Base-by-base conservation (phyloP, 108 stramenopile species). In the Asterionellopsis glacialis region DNA sequence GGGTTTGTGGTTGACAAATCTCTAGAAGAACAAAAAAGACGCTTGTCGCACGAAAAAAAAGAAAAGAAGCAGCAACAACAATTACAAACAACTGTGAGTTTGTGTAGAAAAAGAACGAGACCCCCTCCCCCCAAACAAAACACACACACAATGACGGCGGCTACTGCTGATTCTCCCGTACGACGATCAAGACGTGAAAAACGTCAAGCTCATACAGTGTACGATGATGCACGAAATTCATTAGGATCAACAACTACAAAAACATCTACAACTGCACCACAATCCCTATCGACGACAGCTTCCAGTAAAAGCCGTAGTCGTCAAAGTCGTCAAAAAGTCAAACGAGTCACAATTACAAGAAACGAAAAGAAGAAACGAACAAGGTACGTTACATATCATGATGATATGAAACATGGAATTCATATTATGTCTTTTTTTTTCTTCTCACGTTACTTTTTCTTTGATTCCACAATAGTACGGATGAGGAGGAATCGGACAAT, bases 121-220 rank as follows among this genome's bases (percentile, higher is more conserved):
- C n/a, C n/a, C n/a, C n/a, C n/a, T n/a, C n/a, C n/a, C n/a, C n/a
- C n/a, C n/a, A n/a, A n/a, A n/a, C n/a, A n/a, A n/a, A n/a, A n/a
- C n/a, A n/a, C n/a, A n/a, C n/a, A n/a, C n/a, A n/a, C n/a, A 57
- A 38, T 16, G 47, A 48, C 21, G 9, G 21, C 19, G 4, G 21
- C 21, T 5, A 5, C 21, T 4, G 33, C 5, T 33, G 7, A 2
- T 33, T 33, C 57, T 5, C 43, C 67, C 0, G 58, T 59, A 33
- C 69, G 80, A 7, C 61, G 80, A 51, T 77, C 76, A 41, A 57
- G 55, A 33, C 73, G 80, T 23, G 73, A 70, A 43, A 57, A 72
- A 1, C 59, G 51, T 24, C 74, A 61, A 47, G 74, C 67, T 33
- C 44, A 41, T 28, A 61, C 80, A 22, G 28, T 72, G 6, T 82